These are phyloP conservation scores for Larix sibirica DNA, from an alignment of 83 land plant species.

Conservation along the genomic window DNA sequence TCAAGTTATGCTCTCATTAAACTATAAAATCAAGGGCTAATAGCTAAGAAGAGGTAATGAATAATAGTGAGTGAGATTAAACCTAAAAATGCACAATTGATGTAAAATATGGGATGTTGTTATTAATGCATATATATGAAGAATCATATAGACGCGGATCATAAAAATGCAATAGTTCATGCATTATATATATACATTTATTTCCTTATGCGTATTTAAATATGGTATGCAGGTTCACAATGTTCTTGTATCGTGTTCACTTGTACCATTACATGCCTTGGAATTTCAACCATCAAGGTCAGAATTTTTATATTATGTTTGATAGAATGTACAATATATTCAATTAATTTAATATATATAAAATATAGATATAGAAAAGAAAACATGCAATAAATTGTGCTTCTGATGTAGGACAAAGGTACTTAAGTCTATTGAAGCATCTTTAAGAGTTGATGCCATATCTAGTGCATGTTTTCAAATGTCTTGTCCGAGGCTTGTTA, in stretches of 20 bases:
- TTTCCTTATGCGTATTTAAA: neutral
- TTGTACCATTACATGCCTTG: conserved; percentile 64
- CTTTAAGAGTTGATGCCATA: conserved; percentile 89
- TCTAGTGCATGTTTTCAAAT: conserved; percentile 98
- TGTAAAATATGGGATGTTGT: neutral
- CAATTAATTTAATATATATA: neutral
- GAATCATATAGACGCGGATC: neutral
- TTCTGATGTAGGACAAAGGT: conserved; percentile 56
- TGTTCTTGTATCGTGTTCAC: conserved; percentile 63
- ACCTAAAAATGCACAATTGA: neutral
- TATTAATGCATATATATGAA: neutral
- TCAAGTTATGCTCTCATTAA: neutral
- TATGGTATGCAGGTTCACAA: conserved; percentile 58
- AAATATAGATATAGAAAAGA: neutral
- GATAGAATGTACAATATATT: neutral
- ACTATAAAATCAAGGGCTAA: neutral
- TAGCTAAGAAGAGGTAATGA: neutral
- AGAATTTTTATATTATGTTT: neutral
- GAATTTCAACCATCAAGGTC: conserved; percentile 81
- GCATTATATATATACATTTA: neutral
- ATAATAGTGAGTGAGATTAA: neutral
- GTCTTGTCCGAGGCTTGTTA: conserved; percentile 83
- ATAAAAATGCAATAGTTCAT: neutral
- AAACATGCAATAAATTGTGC: neutral
- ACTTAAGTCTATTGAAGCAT: conserved; percentile 85